Evolutionary conservation across 306 rosid genomes (phyloP).

Genomic region (Quercus suber): DNA sequence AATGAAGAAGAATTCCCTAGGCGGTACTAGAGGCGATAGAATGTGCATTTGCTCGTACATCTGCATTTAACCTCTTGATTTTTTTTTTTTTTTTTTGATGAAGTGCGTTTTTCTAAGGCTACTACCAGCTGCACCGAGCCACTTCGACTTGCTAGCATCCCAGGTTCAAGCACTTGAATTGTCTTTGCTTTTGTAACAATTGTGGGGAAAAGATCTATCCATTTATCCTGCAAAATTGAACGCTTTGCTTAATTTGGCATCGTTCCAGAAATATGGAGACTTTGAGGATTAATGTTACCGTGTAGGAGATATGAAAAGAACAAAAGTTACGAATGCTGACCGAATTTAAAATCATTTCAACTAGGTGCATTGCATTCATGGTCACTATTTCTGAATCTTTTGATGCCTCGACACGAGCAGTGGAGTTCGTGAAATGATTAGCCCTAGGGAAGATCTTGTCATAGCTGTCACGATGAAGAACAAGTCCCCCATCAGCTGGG

Average conservation of each 20-base stretch:
- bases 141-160: slow-evolving; percentile 35
- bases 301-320: background rate
- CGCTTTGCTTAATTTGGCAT: background rate
- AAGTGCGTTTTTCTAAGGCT: background rate
- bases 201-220: slow-evolving; percentile 59
- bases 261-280: background rate
- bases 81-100: background rate
- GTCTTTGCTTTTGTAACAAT: slow-evolving; percentile 52
- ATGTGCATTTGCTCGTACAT: slow-evolving; percentile 68
- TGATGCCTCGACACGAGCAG: slow-evolving; percentile 46
- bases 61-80: slow-evolving; percentile 33
- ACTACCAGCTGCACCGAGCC: slow-evolving; percentile 59
- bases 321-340: slow-evolving; percentile 25
- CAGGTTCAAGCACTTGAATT: slow-evolving; percentile 43
- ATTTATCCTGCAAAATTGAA: slow-evolving; percentile 44
- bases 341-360: slow-evolving; percentile 51
- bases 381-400: slow-evolving; percentile 50
- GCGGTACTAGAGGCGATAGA: slow-evolving; percentile 59
- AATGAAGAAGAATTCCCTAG: slow-evolving; percentile 50
- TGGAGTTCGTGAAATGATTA: slow-evolving; percentile 16
- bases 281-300: background rate
- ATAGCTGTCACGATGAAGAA: slow-evolving; percentile 50
- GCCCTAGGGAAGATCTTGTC: slow-evolving; percentile 24
- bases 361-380: slow-evolving; percentile 38
- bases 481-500: slow-evolving; percentile 7